Base-by-base conservation (phyloP, 2,329 filamentous ascomycete genomes). In the Colletotrichum orchidophilum region DNA sequence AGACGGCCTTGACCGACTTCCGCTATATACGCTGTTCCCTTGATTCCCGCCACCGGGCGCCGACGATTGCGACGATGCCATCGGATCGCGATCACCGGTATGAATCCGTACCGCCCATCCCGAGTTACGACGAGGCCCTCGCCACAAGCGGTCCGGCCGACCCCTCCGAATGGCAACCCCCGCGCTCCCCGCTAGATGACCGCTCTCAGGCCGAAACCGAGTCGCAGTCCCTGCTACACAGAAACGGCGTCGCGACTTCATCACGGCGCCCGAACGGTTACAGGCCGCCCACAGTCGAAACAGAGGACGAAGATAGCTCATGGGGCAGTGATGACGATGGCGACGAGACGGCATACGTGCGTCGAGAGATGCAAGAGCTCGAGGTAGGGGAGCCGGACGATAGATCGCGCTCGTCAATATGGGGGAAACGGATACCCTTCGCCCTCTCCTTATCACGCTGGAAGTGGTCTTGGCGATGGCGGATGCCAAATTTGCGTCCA, bases 341-440 rank as follows among this genome's bases (percentile, higher is more conserved):
- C 63, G 79, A 81, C 35, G 87, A 93, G 74, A 90, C 90, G 46
- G 90, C 89, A 35, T 90, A 91, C 73, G 87, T 96, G 76, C 91
- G 94, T 73, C 88, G 92, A 75, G 94, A 96, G 82, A 92, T 98
- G 84, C 90, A 97, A 78, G 93, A 98, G 87, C 91, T 97, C 87
- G 94, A 97, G 75, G 90, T 97, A 52, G 89, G 94, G 76, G 94
- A 97, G 75, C 90, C 90, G 31, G 77, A 83, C 26, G 80, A 83
- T 59, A 78, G 81, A 69, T 76, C 82, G 64, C 80, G 82, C 33
- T 79, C 84, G 27, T 85, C 83, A 2, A 78, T 83, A 63, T 90
- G 87, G 85, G 84, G 86, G 61, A 90, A 90, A 79, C 81, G 86
- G 54, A 88, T 90, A 76, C 84, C 84, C 26, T 86, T 87, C 71